These are phyloP conservation scores for Colletotrichum sp. DNA, from an alignment of 2,329 filamentous ascomycete genomes.

Conservation along the genomic window DNA sequence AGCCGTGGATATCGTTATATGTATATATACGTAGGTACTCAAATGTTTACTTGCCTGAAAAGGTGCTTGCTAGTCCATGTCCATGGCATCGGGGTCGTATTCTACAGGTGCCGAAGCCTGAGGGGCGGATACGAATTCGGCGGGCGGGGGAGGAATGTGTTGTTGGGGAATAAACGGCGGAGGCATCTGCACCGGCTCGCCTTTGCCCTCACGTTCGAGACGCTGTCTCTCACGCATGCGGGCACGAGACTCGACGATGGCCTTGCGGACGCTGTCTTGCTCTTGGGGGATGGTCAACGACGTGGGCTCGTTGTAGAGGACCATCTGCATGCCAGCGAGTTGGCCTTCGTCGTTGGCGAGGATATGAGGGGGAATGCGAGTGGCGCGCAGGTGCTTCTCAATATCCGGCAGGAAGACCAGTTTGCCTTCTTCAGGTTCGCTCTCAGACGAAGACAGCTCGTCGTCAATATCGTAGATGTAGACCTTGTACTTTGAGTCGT, in stretches of 20 bases:
- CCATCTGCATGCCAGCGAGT: slow-evolving; percentile 71
- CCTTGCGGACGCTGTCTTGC: slow-evolving; percentile 78
- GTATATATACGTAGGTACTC: not conserved
- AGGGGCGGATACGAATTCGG: slow-evolving; percentile 6
- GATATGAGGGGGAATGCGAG: slow-evolving; percentile 72
- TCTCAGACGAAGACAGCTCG: slow-evolving; percentile 72
- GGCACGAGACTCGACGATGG: slow-evolving; percentile 79
- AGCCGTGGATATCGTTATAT: not conserved
- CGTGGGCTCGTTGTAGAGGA: slow-evolving; percentile 82
- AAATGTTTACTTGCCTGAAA: not conserved
- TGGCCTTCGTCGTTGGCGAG: slow-evolving; percentile 61
- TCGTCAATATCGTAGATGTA: slow-evolving; percentile 92
- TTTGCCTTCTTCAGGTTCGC: slow-evolving; percentile 61
- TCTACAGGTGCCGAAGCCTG: not conserved
- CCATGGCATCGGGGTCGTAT: slow-evolving; percentile 69
- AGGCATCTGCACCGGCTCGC: slow-evolving; percentile 20
- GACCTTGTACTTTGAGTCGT: slow-evolving; percentile 85
- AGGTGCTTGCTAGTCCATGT: slow-evolving; percentile 56
- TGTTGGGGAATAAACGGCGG: slow-evolving; percentile 9
- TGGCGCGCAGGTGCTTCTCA: slow-evolving; percentile 76
- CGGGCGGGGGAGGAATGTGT: not conserved
- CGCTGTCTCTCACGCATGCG: slow-evolving; percentile 67
- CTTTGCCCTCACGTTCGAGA: slow-evolving; percentile 20
- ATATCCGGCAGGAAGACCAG: slow-evolving; percentile 87
- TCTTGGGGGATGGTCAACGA: slow-evolving; percentile 78